A percentile compares a stretch with the other conserved stretches of the same genome.
These are phyloP conservation scores for Skeletonema grethae DNA, from an alignment of 108 stramenopile genomes.

Conservation along the genomic window DNA sequence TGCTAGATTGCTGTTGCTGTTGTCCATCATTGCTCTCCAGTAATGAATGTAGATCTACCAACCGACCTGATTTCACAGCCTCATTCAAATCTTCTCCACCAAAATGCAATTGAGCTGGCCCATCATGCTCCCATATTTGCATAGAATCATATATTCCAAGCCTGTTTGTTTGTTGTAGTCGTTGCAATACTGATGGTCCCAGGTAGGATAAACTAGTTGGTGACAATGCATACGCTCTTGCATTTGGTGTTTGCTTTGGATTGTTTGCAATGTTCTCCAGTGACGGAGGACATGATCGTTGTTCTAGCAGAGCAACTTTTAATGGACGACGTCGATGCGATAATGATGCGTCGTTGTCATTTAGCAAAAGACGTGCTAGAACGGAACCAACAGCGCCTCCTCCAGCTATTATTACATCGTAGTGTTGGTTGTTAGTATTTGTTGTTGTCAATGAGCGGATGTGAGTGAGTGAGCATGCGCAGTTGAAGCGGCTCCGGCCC, in stretches of 20 bases:
- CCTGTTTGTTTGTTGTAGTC: slow-evolving; percentile 37
- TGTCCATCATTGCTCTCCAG: background rate
- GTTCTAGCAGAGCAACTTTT: slow-evolving; percentile 42
- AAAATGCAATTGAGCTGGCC: slow-evolving; percentile 75
- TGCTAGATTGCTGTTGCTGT: background rate
- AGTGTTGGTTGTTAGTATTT: slow-evolving; percentile 19
- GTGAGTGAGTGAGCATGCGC: background rate
- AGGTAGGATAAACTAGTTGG: slow-evolving; percentile 64
- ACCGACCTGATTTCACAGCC: slow-evolving; percentile 33
- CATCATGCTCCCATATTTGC: slow-evolving; percentile 89
- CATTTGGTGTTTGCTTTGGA: slow-evolving; percentile 46
- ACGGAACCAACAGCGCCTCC: slow-evolving; percentile 78
- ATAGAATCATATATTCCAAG: slow-evolving; percentile 72
- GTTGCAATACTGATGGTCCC: slow-evolving; percentile 40
- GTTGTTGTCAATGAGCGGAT: background rate
- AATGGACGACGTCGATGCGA: slow-evolving; percentile 53
- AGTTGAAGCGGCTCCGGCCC: background rate
- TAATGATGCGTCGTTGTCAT: slow-evolving; percentile 33
- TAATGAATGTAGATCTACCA: slow-evolving; percentile 32
- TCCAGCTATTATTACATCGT: slow-evolving; percentile 77
- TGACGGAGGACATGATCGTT: slow-evolving; percentile 31
- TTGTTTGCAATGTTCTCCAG: slow-evolving; percentile 7
- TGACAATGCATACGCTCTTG: slow-evolving; percentile 87
- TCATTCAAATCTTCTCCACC: slow-evolving; percentile 57
- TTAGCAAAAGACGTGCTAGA: slow-evolving; percentile 59